phyloP scores from a whole-genome alignment of 2,329 filamentous ascomycete species.

The Ceratocystis huliohia region DNA sequence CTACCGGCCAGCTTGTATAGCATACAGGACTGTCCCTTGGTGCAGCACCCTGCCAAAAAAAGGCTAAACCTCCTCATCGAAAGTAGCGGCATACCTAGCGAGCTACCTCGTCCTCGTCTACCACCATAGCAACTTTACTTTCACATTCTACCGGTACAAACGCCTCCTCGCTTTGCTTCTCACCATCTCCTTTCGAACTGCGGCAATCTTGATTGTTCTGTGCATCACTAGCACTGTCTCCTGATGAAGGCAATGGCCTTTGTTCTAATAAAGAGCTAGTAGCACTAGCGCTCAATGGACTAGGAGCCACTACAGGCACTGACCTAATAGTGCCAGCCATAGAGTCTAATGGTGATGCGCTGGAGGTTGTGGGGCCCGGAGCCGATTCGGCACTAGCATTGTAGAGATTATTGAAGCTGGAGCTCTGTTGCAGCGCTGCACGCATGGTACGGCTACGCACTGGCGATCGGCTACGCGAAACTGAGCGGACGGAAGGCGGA shows the following conservation, averaged over 20 bases:
- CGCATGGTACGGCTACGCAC: conserved; percentile 17
- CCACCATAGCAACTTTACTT: conserved; percentile 35
- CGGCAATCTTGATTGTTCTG: conserved; percentile 21
- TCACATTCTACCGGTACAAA: conserved; percentile 25
- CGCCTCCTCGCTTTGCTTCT: conserved; percentile 27
- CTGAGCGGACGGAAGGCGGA: conserved; percentile 16
- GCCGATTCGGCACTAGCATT: conserved; percentile 18
- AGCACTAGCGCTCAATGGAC: conserved; percentile 12
- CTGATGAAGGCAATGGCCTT: conserved; percentile 14
- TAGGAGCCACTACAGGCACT: conserved; percentile 15
- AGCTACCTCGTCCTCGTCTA: conserved; percentile 28
- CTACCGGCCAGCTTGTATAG: neutral
- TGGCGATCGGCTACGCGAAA: conserved; percentile 16
- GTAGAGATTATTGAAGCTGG: conserved; percentile 19
- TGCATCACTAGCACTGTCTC: conserved; percentile 16
- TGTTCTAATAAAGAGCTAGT: conserved; percentile 20
- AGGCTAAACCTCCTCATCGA: conserved; percentile 6
- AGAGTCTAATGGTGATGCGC: neutral
- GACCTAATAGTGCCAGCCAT: neutral
- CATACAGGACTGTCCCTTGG: neutral
- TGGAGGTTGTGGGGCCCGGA: conserved; percentile 15
- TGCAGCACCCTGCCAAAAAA: neutral
- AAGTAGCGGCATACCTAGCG: conserved; percentile 14
- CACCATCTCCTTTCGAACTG: conserved; percentile 18
- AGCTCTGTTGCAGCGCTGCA: conserved; percentile 21